These are phyloP conservation scores for Syzygium malaccense DNA, from an alignment of 441 rosid genomes.

Conservation along the genomic window DNA sequence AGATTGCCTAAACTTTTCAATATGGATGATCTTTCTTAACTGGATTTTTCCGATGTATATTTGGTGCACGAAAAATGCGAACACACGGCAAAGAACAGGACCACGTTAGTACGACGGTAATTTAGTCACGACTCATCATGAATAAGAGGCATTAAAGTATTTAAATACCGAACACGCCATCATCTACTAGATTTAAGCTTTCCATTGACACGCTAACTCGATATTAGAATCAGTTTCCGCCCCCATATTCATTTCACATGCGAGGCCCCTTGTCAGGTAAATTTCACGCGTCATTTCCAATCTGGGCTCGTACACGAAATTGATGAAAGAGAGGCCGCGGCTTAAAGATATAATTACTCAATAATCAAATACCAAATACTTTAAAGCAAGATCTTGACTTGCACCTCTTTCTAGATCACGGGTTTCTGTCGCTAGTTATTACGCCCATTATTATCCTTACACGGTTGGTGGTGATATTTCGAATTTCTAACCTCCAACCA, in stretches of 20 bases:
- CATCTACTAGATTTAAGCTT: fast-evolving
- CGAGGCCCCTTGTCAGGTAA: not conserved
- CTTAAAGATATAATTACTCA: not conserved
- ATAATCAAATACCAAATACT: not conserved
- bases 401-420: not conserved
- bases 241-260: not conserved
- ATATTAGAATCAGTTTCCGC: not conserved
- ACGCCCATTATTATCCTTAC: not conserved
- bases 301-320: not conserved
- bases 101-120: fast-evolving
- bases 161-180: not conserved
- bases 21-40: not conserved
- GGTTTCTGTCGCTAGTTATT: not conserved
- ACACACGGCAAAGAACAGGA: not conserved
- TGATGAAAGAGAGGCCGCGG: not conserved
- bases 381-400: not conserved
- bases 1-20: not conserved
- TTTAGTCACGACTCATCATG: not conserved
- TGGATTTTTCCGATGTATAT: not conserved
- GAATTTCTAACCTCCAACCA: not conserved
- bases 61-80: not conserved
- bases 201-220: not conserved
- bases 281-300: not conserved
- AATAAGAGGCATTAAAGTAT: not conserved
- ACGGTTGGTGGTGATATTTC: not conserved